phyloP scores from a whole-genome alignment of 805 yeast genomes.

The Starmerella floris region DNA sequence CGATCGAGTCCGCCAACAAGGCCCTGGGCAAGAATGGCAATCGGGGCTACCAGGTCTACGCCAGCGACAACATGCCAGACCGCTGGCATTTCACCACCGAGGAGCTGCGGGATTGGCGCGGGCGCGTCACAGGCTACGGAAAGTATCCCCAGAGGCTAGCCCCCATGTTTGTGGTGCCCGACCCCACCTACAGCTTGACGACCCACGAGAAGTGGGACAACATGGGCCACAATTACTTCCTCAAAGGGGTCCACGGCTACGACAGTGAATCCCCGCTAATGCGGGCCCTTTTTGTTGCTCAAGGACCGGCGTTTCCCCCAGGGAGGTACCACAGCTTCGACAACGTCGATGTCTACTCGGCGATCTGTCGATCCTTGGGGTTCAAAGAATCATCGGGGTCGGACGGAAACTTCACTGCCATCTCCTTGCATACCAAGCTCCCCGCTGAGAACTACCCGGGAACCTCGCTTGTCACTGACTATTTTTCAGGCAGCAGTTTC shows the following conservation, averaged over 20 bases:
- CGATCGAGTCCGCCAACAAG: slow-evolving; percentile 2
- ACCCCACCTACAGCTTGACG: slow-evolving; percentile 63
- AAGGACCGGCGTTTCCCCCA: slow-evolving; percentile 60
- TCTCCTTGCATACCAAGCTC: slow-evolving; percentile 20
- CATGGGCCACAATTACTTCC: slow-evolving; percentile 38
- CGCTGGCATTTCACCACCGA: slow-evolving; percentile 36
- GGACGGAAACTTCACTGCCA: slow-evolving; percentile 36
- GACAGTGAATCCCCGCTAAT: slow-evolving; percentile 62
- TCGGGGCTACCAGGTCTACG: slow-evolving; percentile 31
- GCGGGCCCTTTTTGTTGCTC: slow-evolving; percentile 69
- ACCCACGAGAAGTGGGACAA: slow-evolving; percentile 45
- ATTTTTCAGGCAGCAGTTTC: slow-evolving; percentile 25
- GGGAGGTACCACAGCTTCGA: slow-evolving; percentile 45
- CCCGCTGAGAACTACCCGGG: slow-evolving; percentile 27
- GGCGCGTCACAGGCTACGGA: slow-evolving; percentile 15
- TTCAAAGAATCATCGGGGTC: slow-evolving; percentile 39
- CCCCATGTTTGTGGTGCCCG: slow-evolving; percentile 75
- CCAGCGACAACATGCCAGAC: slow-evolving; percentile 40
- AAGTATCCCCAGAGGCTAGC: slow-evolving; percentile 52
- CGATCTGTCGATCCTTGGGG: slow-evolving; percentile 53
- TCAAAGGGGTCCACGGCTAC: slow-evolving; percentile 77
- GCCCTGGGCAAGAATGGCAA: not conserved
- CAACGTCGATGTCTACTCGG: slow-evolving; percentile 60
- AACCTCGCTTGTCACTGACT: slow-evolving; percentile 21
- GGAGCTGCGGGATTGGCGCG: not conserved